Evolutionary conservation across 129 eudicot species (phyloP), one percentile per base, ranked within the genome.

Genomic region (Arctium minus): DNA sequence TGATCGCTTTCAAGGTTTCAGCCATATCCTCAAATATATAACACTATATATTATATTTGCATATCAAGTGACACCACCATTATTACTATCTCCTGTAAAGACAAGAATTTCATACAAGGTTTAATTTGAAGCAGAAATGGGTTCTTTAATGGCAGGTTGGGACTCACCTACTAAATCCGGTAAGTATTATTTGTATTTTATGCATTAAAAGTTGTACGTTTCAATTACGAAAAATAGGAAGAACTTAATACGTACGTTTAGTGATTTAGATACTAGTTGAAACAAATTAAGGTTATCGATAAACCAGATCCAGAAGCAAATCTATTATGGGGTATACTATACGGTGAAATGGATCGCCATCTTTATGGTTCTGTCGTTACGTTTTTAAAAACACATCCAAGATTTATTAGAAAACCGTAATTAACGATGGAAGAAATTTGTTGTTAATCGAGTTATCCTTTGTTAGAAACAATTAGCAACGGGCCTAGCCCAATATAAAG

Each of bases 91-190:
- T 83, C 22, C 48, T 50, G 38, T 33, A 78, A 78, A n/a, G 38
- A 40, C 42, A 30, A 32, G 33, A 60, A 35, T 73, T 76, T 48
- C 12, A 7, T 27, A 7, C 15, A 22, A 42, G 9, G 3, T 71
- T 48, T 18, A 18, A 79, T n/a, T 6, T 75, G 75, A 17, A 78
- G 62, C 29, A 78, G 10, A 83, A 17, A 93, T 93, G 97, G 96
- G 97, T 81, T 93, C 97, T 75, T 86, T 93, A 64, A 88, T 93
- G 96, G 88, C 88, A 3, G 97, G 97, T 56, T 93, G 97, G 97
- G 90, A 84, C 65, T 88, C 93, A n/a, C 93, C 40, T 70, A 84
- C 93, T 39, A 83, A 83, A 39, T 38, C 83, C 18, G 84, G 97
- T 88, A 86, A 60, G 87, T 68, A 22, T 18, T 8, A 29, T 37